Evolutionary conservation across 352 stramenopile species (phyloP), one percentile per base, ranked within the genome.

Genomic region (Aphanomyces euteiches): DNA sequence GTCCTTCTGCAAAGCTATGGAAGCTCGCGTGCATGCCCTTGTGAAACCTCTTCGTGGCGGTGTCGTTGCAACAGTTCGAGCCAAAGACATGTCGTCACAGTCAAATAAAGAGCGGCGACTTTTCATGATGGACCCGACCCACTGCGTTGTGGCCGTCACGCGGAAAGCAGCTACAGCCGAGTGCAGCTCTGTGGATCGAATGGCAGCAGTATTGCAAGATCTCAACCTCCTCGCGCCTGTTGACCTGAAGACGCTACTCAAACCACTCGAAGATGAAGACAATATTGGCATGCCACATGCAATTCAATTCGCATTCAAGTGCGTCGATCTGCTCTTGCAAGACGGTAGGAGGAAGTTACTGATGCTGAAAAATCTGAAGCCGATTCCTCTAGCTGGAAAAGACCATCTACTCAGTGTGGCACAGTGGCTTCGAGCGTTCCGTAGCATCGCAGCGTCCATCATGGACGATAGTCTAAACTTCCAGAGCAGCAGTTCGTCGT

Each of bases 1-100:
- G 21, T 47, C 59, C 21, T 67, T 67, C 21, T 67, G 59, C 59
- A 67, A 67, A 54, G 59, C 59, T 13, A 67, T 67, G 40, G 59
- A 67, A 37, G 15, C 15, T 3, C 40, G 43, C 5, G 38, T 67
- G 8, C 39, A 53, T 4, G 59, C 41, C 17, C 19, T 50, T 13
- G 19, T 67, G 41, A 67, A 67, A 34, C 59, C 59, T 17, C 59
- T 67, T 12, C 59, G 59, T 45, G 43, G 41, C 41, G 38, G 43
- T 45, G 43, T 50, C 2, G 43, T 67, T 12, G 40, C 39, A 4
- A 43, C 19, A 8, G 59, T 67, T 41, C 59, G 59, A 41, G 7
- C 43, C 59, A 67, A 67, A 43, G 59, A 67, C 59, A n/a, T 37
- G 10, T 17, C 59, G 38, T 6, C 10, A 10, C 39, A 67, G 17